Evolutionary conservation across 805 yeast genomes (phyloP), one percentile per base, ranked within the genome.

Genomic region (Tetrapisispora pingtungensis): DNA sequence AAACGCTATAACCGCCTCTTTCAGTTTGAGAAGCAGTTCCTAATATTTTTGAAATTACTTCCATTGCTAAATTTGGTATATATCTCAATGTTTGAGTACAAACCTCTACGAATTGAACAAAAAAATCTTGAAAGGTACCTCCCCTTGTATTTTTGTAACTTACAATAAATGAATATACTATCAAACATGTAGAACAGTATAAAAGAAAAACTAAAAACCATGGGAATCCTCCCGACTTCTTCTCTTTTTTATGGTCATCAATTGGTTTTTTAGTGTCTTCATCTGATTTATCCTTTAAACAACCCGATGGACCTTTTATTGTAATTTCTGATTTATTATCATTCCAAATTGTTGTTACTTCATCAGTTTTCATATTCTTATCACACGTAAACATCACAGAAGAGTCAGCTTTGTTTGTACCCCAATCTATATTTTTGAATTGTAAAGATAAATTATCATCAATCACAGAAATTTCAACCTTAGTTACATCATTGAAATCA

Each of bases 1-100:
- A 95, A 31, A 97, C 97, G 58, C 95, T 81, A 62, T 93, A 90
- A 17, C 96, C 97, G 24, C 95, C 95, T 60, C 96, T 75, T 54
- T 54, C 55, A 15, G 71, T 69, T 7, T 32, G n/a, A 38, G 74
- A 67, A 22, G 59, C 46, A 19, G 78, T 74, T 7, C 89, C 81
- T 43, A 81, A 71, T 30, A 89, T 61, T 55, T 75, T 86, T 41
- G 75, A 75, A 35, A 78, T 67, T 4, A 89, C 71, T 64, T 89
- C 96, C 49, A 69, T 72, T 36, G 75, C 52, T 48, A 89, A 80
- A 13, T 74, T 73, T 6, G 93, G 93, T 41, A 81, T 62, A 1
- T 80, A 78, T 22, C 70, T 68, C 36, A 75, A 56, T 28, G 81
- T 67, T 45, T 78, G 84, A 36, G 74, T 65, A 35, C 78, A 67